Evolutionary conservation across 2,329 filamentous ascomycete genomes (phyloP).

Genomic region (Hymenoscyphus fructigenus): DNA sequence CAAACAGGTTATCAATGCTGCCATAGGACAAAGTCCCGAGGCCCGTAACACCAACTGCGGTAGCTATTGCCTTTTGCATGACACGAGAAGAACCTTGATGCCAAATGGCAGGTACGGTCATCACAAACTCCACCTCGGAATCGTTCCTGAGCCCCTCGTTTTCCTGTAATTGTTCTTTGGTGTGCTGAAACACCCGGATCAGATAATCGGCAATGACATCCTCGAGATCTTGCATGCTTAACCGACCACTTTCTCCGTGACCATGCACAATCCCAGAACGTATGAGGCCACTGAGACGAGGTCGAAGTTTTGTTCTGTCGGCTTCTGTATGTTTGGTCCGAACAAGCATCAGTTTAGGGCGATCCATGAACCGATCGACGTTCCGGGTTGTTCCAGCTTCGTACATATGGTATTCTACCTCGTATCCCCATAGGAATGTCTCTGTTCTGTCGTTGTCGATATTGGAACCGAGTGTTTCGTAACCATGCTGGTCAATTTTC

Average conservation of each 20-base stretch:
- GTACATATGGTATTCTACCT: conserved; percentile 12
- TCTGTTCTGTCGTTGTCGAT: neutral
- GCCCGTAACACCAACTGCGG: conserved; percentile 11
- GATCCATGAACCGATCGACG: neutral
- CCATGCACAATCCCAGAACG: neutral
- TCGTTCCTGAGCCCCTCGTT: conserved; percentile 11
- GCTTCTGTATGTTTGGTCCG: neutral
- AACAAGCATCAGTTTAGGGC: neutral
- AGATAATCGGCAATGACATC: conserved; percentile 1
- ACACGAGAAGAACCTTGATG: conserved; percentile 13
- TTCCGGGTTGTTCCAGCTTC: neutral
- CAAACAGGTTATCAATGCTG: conserved; percentile 33
- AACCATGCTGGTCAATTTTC: neutral
- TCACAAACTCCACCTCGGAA: conserved; percentile 16
- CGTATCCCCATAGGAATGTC: conserved; percentile 22
- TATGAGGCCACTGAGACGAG: neutral
- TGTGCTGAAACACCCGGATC: neutral
- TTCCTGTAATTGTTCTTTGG: conserved; percentile 15
- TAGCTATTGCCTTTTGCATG: conserved; percentile 16
- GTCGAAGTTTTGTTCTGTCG: neutral
- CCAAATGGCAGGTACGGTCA: conserved; percentile 22
- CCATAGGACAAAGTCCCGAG: conserved; percentile 17
- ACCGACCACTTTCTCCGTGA: neutral
- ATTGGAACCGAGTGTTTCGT: neutral
- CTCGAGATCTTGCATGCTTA: neutral